Evolutionary conservation across 1,284 basidiomycete genomes (phyloP).

Genomic region (Nidula niveotomentosa): DNA sequence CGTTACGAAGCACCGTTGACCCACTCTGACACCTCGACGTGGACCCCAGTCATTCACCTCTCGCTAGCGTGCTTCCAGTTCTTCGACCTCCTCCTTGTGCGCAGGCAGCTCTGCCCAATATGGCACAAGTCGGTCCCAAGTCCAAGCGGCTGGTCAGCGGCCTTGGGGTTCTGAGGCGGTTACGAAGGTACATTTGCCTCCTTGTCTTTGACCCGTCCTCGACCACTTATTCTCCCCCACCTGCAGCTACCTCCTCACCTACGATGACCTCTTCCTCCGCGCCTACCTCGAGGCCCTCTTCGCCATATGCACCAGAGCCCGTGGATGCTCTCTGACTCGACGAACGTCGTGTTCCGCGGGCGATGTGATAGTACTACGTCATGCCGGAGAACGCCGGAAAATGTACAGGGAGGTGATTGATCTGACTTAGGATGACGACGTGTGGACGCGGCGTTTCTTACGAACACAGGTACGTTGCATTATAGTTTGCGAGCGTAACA

Average conservation of each 20-base stretch:
- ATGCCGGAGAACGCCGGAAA: neutral
- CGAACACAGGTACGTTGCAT: too few relatives aligned
- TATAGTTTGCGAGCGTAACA: too few relatives aligned
- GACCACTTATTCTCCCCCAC: neutral
- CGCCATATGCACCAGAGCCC: too few relatives aligned
- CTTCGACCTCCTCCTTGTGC: slow-evolving; percentile 29
- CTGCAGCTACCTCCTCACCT: too few relatives aligned
- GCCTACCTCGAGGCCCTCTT: too few relatives aligned
- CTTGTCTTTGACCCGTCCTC: neutral
- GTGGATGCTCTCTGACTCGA: too few relatives aligned
- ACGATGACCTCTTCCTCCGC: too few relatives aligned
- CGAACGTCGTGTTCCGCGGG: too few relatives aligned
- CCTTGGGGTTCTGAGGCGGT: neutral
- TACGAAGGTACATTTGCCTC: neutral
- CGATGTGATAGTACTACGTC: too few relatives aligned
- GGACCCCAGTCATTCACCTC: slow-evolving; percentile 36
- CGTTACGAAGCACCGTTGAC: slow-evolving; percentile 18
- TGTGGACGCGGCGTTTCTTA: too few relatives aligned
- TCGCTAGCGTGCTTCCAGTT: neutral
- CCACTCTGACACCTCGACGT: slow-evolving; percentile 4
- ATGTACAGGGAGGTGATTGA: too few relatives aligned
- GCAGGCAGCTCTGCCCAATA: neutral
- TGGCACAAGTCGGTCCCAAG: neutral
- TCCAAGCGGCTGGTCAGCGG: neutral
- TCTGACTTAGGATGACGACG: too few relatives aligned